These are phyloP conservation scores for Tetradesmus obliquus DNA, from an alignment of 139 green algal species.

Conservation along the genomic window DNA sequence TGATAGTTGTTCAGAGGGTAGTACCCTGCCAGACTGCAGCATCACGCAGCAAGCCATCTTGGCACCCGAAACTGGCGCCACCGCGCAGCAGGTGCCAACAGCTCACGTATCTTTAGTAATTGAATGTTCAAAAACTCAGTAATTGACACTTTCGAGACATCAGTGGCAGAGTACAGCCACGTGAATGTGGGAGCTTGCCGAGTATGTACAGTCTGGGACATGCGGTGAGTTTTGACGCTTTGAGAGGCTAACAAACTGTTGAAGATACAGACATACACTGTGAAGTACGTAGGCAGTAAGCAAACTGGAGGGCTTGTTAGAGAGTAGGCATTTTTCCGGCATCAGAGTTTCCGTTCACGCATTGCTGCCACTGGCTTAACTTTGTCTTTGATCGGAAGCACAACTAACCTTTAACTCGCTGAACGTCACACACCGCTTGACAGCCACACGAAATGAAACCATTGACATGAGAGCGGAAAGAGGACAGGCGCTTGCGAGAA, in stretches of 20 bases:
- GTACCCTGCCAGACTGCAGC: neutral
- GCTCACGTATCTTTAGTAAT: too few relatives aligned
- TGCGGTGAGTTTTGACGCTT: neutral
- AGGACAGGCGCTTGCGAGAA: neutral
- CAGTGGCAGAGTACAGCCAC: too few relatives aligned
- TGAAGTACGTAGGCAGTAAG: too few relatives aligned
- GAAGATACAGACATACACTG: too few relatives aligned
- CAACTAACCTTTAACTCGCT: neutral
- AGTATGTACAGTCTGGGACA: neutral
- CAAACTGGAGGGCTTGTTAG: neutral
- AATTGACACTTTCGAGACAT: too few relatives aligned
- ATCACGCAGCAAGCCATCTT: neutral
- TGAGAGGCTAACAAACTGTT: too few relatives aligned
- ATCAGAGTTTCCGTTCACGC: neutral
- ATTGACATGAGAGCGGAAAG: constrained; percentile 2
- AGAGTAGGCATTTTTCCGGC: neutral
- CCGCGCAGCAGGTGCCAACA: too few relatives aligned
- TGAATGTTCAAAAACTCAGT: too few relatives aligned
- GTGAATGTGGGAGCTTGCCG: neutral
- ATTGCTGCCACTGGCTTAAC: neutral
- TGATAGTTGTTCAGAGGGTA: neutral
- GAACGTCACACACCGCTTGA: neutral
- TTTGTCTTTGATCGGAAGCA: neutral
- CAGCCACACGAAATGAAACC: neutral
- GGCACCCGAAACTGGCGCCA: neutral